Base-by-base conservation (phyloP, 2,329 filamentous ascomycete species). In the Ascochyta viciae-villosae region DNA sequence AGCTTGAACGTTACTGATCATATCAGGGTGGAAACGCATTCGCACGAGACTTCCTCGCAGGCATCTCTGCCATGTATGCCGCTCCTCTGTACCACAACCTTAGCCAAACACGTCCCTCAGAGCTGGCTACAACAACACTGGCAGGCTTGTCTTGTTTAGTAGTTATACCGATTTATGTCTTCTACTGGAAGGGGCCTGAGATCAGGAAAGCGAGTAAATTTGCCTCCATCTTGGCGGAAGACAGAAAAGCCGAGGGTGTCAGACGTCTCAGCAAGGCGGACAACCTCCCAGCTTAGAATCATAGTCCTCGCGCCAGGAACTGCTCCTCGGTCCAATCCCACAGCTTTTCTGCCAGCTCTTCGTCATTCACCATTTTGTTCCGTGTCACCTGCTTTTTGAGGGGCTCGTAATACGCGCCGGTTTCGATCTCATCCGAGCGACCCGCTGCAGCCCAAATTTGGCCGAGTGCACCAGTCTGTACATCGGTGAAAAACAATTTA, bases 31-130 rank as follows among this genome's bases (percentile, higher is more conserved):
- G 89, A 10, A 92, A 92, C 57, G 89, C 88, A 1, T 91, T 88
- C 77, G 82, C 88, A 3, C 82, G 89, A 62, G 89, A 92, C 68
- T 88, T 92, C 72, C 77, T 91, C 0, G 89, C 89, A 1, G 89
- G 89, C 71, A 80, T 90, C 4, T 82, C 89, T 1, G 89, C 88
- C 0, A 81, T 90, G 56, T 87, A 86, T 8, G 85, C 88, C 0
- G 83, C 83, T 0, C 88, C 88, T 0, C 74, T 83, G 54, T 84
- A 82, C 67, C 58, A 71, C 9, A 80, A 71, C 22, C 60, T 66
- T 46, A 59, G 59, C 58, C 24, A 63, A 23, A 76, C 41, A 76
- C 78, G 61, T 71, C 85, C 67, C 1, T 70, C 72, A 2, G 78
- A 83, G 54, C 78, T 77, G 54, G 84, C 85, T 1, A 83, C 81